Base-by-base conservation (phyloP, 2,329 filamentous ascomycete species). In the Coniella lustricola region DNA sequence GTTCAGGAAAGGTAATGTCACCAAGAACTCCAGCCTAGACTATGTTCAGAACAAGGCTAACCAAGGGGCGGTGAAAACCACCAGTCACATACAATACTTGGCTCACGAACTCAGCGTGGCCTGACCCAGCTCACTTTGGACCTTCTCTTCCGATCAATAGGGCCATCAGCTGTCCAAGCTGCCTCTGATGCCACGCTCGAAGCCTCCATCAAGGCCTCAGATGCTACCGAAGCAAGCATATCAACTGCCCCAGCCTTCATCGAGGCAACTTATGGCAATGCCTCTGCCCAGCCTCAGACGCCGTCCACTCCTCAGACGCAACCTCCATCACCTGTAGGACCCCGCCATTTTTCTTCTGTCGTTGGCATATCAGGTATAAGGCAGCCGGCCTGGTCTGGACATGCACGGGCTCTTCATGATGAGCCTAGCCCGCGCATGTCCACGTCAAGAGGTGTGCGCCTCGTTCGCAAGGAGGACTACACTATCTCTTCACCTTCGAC, bases 1-100 rank as follows among this genome's bases (percentile, higher is more conserved):
- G 93, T 12, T 96, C 90, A 43, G 93, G 93, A 65, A 98, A 98
- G 82, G 91, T 95, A 59, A 42, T n/a, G n/a, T n/a, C n/a, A n/a
- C n/a, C n/a, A n/a, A n/a, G n/a, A n/a, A n/a, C n/a, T n/a, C n/a
- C n/a, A n/a, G n/a, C n/a, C n/a, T n/a, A n/a, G n/a, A n/a, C n/a
- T n/a, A n/a, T n/a, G n/a, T n/a, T n/a, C n/a, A n/a, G n/a, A n/a
- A n/a, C n/a, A n/a, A n/a, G n/a, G n/a, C n/a, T n/a, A n/a, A n/a
- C n/a, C n/a, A n/a, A n/a, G n/a, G n/a, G n/a, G n/a, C n/a, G n/a
- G n/a, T n/a, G n/a, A n/a, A n/a, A n/a, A n/a, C n/a, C n/a, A n/a
- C n/a, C 61, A 96, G 91, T 94, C 88, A 54, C 91, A 98, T 65
- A 98, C 93, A 0, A 95, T 97, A 52, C 78, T 98, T 14, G 93